phyloP scores from a whole-genome alignment of 2,329 filamentous ascomycete genomes.

The Ophiostoma sp. region DNA sequence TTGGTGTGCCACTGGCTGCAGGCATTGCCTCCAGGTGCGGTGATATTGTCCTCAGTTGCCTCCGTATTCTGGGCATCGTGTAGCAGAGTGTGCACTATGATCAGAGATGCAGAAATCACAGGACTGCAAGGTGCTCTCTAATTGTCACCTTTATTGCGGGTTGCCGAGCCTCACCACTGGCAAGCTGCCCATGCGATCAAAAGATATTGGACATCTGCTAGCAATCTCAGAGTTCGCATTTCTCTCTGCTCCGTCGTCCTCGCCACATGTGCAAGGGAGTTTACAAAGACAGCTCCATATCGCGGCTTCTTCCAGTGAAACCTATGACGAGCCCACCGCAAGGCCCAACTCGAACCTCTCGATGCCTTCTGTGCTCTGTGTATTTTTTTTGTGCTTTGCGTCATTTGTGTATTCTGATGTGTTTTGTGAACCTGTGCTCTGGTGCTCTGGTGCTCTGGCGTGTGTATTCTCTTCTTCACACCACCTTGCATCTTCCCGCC shows the following conservation, averaged over 20 bases:
- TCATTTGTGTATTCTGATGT: background rate
- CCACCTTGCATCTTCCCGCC: slow-evolving; percentile 5
- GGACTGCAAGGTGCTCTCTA: background rate
- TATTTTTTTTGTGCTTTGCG: background rate
- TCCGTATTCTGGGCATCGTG: background rate
- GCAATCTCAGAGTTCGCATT: background rate
- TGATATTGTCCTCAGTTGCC: background rate
- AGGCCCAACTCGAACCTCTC: background rate
- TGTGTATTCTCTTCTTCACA: slow-evolving; percentile 1
- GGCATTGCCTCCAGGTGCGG: background rate
- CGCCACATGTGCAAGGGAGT: background rate
- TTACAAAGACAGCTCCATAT: background rate
- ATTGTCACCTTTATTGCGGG: background rate
- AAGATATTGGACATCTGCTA: background rate
- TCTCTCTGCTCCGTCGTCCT: background rate
- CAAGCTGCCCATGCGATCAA: background rate
- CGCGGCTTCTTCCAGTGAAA: background rate
- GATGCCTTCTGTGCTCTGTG: background rate
- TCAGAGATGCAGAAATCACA: background rate
- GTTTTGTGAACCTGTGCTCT: background rate
- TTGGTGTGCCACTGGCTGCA: background rate
- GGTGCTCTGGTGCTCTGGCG: background rate
- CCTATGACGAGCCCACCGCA: background rate
- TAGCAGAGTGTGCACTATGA: background rate
- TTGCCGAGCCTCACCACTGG: background rate